Evolutionary conservation across 2,329 filamentous ascomycete species (phyloP).

Genomic region (Lasiodiplodia sp.): DNA sequence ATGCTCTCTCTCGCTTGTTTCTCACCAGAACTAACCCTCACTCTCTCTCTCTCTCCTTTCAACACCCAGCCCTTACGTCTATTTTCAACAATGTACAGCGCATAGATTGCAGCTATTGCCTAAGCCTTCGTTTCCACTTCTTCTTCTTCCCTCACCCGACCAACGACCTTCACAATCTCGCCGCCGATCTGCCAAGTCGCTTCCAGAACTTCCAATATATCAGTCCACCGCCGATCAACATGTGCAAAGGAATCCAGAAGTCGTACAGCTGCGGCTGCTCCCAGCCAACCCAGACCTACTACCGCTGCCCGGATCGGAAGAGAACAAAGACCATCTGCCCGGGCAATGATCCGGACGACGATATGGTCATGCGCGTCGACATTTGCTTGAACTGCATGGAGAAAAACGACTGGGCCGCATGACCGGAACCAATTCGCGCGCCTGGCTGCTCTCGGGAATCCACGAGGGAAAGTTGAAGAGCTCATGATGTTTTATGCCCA

Average conservation of each 20-base stretch:
- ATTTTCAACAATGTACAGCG: not conserved
- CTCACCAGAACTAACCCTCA: not conserved
- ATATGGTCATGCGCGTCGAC: not conserved
- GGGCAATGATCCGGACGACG: not conserved
- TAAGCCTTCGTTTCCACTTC: not conserved
- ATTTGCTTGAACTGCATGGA: conserved; percentile 12
- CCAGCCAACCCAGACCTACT: not conserved
- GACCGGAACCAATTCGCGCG: not conserved
- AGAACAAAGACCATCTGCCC: not conserved
- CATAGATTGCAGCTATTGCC: not conserved
- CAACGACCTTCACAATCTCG: not conserved
- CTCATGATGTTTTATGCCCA: conserved; percentile 1
- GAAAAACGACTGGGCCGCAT: not conserved
- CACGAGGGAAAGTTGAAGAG: not conserved
- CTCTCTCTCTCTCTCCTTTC: not conserved
- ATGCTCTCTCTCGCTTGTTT: not conserved
- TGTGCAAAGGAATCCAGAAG: conserved; percentile 10
- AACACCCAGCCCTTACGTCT: not conserved
- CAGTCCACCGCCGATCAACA: not conserved
- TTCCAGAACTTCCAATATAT: not conserved
- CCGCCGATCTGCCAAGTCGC: not conserved
- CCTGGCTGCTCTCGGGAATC: not conserved
- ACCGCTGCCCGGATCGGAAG: not conserved
- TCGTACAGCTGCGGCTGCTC: conserved; percentile 5
- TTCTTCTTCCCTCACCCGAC: not conserved